Evolutionary conservation across 2,329 filamentous ascomycete genomes (phyloP).

Genomic region (Claviceps cyperi): DNA sequence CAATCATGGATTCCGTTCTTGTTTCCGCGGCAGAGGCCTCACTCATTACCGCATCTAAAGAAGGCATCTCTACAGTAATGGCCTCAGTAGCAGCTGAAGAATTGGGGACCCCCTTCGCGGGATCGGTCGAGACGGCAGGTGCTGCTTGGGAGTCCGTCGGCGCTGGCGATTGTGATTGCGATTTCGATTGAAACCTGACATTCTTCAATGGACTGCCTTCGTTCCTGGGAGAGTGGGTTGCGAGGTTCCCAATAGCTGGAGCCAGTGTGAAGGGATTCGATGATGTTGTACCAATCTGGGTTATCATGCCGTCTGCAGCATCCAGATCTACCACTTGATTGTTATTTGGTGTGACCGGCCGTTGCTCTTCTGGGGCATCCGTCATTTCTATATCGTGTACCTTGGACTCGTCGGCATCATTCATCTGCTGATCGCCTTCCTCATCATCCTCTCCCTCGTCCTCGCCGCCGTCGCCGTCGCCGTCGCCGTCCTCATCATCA

Average conservation of each 20-base stretch:
- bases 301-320: constrained; percentile 14
- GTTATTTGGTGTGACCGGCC: constrained; percentile 10
- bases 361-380: constrained; percentile 18
- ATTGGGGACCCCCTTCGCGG: background rate
- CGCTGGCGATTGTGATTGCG: constrained; percentile 23
- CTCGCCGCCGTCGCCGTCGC: constrained; percentile 32
- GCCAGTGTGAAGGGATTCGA: constrained; percentile 18
- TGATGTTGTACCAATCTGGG: constrained; percentile 9
- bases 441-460: constrained; percentile 34
- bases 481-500: constrained; percentile 30
- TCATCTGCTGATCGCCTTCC: constrained; percentile 30
- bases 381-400: constrained; percentile 24
- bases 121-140: background rate
- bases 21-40: constrained; percentile 4
- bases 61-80: constrained; percentile 3
- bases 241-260: constrained; percentile 15
- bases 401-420: constrained; percentile 26
- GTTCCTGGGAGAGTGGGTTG: constrained; percentile 18
- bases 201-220: constrained; percentile 41
- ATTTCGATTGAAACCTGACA: constrained; percentile 23
- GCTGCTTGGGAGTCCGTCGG: constrained; percentile 22
- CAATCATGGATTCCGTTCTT: constrained; percentile 12
- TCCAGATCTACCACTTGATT: constrained; percentile 13
- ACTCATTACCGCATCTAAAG: background rate
- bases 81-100: background rate